Conservation (phyloP, 306 rosid genomes). For the Quercus engelmannii region DNA sequence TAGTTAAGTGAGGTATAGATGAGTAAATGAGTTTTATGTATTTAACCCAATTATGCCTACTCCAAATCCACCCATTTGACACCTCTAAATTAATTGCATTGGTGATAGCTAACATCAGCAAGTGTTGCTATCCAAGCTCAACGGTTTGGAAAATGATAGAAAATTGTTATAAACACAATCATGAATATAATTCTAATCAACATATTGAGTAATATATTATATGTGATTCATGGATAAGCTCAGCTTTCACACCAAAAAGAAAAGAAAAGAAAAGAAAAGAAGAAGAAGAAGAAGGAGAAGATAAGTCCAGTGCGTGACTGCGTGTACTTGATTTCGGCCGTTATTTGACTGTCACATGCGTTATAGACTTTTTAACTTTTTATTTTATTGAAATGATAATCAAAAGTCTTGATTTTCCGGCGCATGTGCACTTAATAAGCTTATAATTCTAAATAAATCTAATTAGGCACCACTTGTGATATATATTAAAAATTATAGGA, state of each 20-base stretch:
- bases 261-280: too few relatives aligned
- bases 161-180: background rate
- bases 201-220: too few relatives aligned
- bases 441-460: background rate
- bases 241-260: background rate
- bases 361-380: background rate
- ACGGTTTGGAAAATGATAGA: too few relatives aligned
- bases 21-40: too few relatives aligned
- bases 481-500: background rate
- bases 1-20: too few relatives aligned
- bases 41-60: accelerated
- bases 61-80: too few relatives aligned
- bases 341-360: conserved; percentile 45
- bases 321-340: background rate
- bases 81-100: too few relatives aligned
- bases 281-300: too few relatives aligned
- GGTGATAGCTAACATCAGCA: too few relatives aligned
- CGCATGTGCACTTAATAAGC: background rate
- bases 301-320: background rate
- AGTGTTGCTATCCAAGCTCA: too few relatives aligned
- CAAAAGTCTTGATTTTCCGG: background rate
- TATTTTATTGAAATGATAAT: background rate
- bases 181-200: too few relatives aligned
- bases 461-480: background rate
- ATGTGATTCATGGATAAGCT: conserved; percentile 3